Evolutionary conservation across 1,284 basidiomycete genomes (phyloP).

Genomic region (Thecaphora thlaspeos): DNA sequence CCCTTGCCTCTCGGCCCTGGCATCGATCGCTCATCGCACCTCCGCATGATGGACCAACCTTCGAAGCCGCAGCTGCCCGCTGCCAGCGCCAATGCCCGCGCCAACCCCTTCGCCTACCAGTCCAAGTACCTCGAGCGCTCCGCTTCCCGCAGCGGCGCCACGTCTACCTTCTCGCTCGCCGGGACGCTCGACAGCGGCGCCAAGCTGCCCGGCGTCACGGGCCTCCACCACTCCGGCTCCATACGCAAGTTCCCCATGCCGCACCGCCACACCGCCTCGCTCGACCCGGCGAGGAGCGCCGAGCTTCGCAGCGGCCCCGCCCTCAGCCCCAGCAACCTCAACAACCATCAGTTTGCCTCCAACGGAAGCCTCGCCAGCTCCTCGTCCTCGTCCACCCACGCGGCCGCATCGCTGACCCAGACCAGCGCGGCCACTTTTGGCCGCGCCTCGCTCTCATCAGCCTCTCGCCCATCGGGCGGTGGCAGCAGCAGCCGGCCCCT

Average conservation of each 20-base stretch:
- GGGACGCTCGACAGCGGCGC: constrained; percentile 9
- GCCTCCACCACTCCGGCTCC: constrained; percentile 34
- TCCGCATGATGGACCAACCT: constrained; percentile 31
- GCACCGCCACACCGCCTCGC: constrained; percentile 45
- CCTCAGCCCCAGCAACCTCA: no score
- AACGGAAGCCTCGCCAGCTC: constrained; percentile 22
- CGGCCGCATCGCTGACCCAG: constrained; percentile 12
- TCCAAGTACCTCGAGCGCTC: constrained; percentile 50
- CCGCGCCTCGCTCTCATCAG: constrained; percentile 23
- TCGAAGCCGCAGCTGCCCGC: constrained; percentile 28
- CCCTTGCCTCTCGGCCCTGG: no score
- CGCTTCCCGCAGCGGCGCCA: constrained; percentile 32
- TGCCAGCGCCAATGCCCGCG: constrained; percentile 36
- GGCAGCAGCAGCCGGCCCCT: constrained; percentile 26
- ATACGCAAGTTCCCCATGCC: constrained; percentile 41
- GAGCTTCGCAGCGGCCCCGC: constrained; percentile 19
- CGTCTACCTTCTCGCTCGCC: constrained; percentile 36
- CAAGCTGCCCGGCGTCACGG: constrained; percentile 9
- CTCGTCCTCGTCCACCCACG: constrained; percentile 7
- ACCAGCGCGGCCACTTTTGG: constrained; percentile 24
- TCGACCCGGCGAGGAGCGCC: constrained; percentile 35
- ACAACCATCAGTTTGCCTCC: constrained; percentile 31
- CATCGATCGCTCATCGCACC: no score
- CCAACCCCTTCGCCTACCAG: constrained; percentile 50
- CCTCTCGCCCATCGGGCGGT: constrained; percentile 10